Base-by-base conservation (phyloP, 2,329 filamentous ascomycete genomes). In the Calycina herbarum region DNA sequence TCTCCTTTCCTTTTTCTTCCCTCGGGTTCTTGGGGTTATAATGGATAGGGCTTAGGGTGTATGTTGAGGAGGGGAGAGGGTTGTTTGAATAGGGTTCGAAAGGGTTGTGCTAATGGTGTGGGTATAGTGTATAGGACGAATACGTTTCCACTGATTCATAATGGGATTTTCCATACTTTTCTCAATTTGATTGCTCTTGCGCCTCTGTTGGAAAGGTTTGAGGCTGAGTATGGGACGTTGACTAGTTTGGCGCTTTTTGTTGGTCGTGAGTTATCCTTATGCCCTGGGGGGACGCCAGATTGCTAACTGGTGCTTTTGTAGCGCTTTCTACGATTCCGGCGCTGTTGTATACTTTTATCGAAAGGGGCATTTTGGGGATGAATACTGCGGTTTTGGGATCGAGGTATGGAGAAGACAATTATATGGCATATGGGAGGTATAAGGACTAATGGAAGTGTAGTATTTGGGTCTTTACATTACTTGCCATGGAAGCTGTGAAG, bases 191-290 rank as follows among this genome's bases (percentile, higher is more conserved):
- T 96, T 69, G 91, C 93, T 27, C 78, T 98, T 68, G 89, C 89
- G 48, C 95, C 95, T n/a, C 82, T 99, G 61, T 81, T 99, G 77
- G 94, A 97, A 79, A 87, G 94, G 67, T 99, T 98, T 78, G 95
- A 99, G 80, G 86, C 87, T 68, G 94, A 97, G 77, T 89, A 96
- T 78, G 95, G 95, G 62, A 98, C 94, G 7, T 82, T 98, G 74
- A 92, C 92, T 31, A 90, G 93, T n/a, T 77, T 96, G 69, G 87
- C 92, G 42, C 82, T 98, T 62, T 97, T 98, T 77, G 87, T 95
- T 74, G 95, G 95, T 65, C 94, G 93, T 96, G 83, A 82, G 93
- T 85, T 8, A 27, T 27, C 20, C 20, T 20, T 20, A 20, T 20
- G 20, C 20, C 20, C 20, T 20, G 20, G 20, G 20, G 20, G 20